Conservation (phyloP, 1,284 basidiomycete genomes). For the Peniophora sp. region DNA sequence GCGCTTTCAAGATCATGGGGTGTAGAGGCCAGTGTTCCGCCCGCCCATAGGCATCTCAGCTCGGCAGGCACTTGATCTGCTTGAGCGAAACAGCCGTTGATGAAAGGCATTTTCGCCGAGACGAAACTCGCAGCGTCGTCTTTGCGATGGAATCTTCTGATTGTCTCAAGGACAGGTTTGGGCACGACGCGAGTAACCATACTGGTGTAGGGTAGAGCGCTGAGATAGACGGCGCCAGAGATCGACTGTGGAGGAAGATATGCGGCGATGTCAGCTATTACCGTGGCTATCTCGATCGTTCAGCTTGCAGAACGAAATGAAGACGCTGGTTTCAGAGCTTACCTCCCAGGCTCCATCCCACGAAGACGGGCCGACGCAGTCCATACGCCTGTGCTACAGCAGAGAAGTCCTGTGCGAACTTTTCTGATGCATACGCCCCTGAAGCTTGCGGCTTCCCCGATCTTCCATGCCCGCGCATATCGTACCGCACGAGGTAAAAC, state of each 20-base stretch:
- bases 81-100: slow-evolving; percentile 12
- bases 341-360: slow-evolving; percentile 15
- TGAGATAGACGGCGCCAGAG: slow-evolving; percentile 14
- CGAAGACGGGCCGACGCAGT: slow-evolving; percentile 14
- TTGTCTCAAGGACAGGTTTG: slow-evolving; percentile 10
- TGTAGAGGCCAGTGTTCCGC: slow-evolving; percentile 10
- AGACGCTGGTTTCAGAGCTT: background rate
- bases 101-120: slow-evolving; percentile 13
- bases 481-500: slow-evolving; percentile 28
- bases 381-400: slow-evolving; percentile 18
- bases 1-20: slow-evolving; percentile 9
- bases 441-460: slow-evolving; percentile 14
- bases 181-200: slow-evolving; percentile 6
- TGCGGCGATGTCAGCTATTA: slow-evolving; percentile 15
- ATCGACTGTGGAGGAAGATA: slow-evolving; percentile 11
- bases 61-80: slow-evolving; percentile 11
- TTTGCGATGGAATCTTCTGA: slow-evolving; percentile 7
- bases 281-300: slow-evolving; percentile 8
- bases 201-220: slow-evolving; percentile 14
- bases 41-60: slow-evolving; percentile 14
- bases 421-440: slow-evolving; percentile 13
- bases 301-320: background rate
- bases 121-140: slow-evolving; percentile 11
- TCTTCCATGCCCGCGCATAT: slow-evolving; percentile 22
- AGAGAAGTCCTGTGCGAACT: slow-evolving; percentile 19